Evolutionary conservation across 192 early-diverging fungal species (phyloP).

Genomic region (Coemansia sp.): DNA sequence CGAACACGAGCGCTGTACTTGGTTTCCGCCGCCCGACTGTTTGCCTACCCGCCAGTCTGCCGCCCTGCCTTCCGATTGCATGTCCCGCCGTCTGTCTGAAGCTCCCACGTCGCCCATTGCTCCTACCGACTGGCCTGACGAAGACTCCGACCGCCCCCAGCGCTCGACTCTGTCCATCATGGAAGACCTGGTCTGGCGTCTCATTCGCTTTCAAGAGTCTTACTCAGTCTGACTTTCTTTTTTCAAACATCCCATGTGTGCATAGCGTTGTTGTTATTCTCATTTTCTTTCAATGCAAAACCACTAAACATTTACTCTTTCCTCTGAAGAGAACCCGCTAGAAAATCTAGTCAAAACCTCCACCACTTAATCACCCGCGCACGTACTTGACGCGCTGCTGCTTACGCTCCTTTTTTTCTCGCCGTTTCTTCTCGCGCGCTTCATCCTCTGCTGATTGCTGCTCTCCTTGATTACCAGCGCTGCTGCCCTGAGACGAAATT

Average conservation of each 20-base stretch:
- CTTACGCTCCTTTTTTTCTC: conserved; percentile 54
- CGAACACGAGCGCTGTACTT: conserved; percentile 37
- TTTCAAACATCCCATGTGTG: neutral
- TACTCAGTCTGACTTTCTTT: conserved; percentile 25
- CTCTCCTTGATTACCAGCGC: neutral
- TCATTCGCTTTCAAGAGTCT: conserved; percentile 52
- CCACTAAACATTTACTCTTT: neutral
- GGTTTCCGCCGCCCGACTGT: conserved; percentile 9
- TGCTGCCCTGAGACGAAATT: conserved; percentile 4
- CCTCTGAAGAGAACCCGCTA: neutral
- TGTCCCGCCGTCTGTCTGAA: conserved; percentile 29
- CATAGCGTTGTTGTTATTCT: conserved; percentile 6
- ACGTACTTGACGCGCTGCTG: conserved; percentile 46
- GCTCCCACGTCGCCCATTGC: conserved; percentile 49
- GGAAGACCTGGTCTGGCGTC: conserved; percentile 49
- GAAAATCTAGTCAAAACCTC: neutral
- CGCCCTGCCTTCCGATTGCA: neutral
- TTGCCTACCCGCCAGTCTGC: neutral
- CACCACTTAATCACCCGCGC: conserved; percentile 2
- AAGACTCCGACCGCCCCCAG: conserved; percentile 26
- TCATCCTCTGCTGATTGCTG: conserved; percentile 8
- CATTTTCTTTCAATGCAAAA: neutral
- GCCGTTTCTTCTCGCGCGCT: conserved; percentile 37
- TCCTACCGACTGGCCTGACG: conserved; percentile 48
- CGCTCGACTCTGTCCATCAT: conserved; percentile 45